These are phyloP conservation scores for Microcyclospora tardicrescens DNA, from an alignment of 2,329 filamentous ascomycete genomes.

Conservation along the genomic window DNA sequence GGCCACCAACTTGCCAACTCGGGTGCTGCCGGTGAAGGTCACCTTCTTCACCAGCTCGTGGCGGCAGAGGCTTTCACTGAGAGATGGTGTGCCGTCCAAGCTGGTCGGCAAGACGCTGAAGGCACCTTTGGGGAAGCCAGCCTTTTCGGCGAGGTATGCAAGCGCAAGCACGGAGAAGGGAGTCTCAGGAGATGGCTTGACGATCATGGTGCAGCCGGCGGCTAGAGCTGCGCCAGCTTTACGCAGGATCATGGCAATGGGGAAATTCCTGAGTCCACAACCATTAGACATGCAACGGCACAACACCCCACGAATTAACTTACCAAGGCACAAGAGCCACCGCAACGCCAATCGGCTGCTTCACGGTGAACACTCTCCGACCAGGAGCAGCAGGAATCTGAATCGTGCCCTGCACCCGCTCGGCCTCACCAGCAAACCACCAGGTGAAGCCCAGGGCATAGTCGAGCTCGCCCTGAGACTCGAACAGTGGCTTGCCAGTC, in stretches of 20 bases:
- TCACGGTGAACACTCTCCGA: slow-evolving; percentile 56
- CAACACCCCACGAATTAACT: not conserved
- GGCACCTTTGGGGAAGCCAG: slow-evolving; percentile 47
- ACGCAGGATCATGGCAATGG: slow-evolving; percentile 44
- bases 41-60: slow-evolving; percentile 50
- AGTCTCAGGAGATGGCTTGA: slow-evolving; percentile 58
- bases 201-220: slow-evolving; percentile 61
- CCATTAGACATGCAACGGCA: not conserved
- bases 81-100: slow-evolving; percentile 40
- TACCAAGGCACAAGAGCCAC: slow-evolving; percentile 59
- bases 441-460: slow-evolving; percentile 42
- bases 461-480: slow-evolving; percentile 41
- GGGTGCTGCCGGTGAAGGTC: slow-evolving; percentile 48
- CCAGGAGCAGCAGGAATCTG: slow-evolving; percentile 47
- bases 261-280: slow-evolving; percentile 6
- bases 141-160: slow-evolving; percentile 40
- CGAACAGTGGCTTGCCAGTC: slow-evolving; percentile 40
- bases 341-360: slow-evolving; percentile 58
- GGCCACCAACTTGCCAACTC: slow-evolving; percentile 50
- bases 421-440: slow-evolving; percentile 48
- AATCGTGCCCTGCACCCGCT: slow-evolving; percentile 50
- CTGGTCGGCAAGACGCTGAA: slow-evolving; percentile 50
- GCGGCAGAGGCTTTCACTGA: slow-evolving; percentile 42
- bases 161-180: slow-evolving; percentile 44
- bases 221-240: slow-evolving; percentile 57